Percentiles rank a stretch among this genome's conserved stretches.
These are phyloP conservation scores for Curvularia sp. DNA, from an alignment of 2,329 filamentous ascomycete genomes.

Conservation along the genomic window DNA sequence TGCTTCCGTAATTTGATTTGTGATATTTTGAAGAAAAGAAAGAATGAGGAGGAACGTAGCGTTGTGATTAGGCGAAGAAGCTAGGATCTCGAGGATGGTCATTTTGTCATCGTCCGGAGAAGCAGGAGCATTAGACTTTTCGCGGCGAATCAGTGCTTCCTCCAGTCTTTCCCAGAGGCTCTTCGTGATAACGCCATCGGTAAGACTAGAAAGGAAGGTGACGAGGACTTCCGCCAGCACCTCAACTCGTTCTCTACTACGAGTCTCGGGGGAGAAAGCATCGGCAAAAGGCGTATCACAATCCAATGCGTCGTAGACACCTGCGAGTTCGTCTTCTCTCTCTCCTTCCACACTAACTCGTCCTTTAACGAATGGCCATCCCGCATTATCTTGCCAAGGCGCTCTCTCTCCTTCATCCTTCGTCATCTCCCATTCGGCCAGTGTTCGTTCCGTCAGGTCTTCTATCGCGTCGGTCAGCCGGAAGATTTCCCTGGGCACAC, in stretches of 20 bases:
- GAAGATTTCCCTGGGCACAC: conserved; percentile 88
- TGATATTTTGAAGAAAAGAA: conserved; percentile 71
- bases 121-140: conserved; percentile 55
- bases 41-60: conserved; percentile 89
- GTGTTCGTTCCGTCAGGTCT: conserved; percentile 63
- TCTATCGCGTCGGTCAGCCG: conserved; percentile 83
- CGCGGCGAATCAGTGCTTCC: conserved; percentile 36
- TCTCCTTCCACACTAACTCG: conserved; percentile 51
- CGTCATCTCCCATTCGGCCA: conserved; percentile 70
- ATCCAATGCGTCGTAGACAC: conserved; percentile 73
- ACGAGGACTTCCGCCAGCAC: conserved; percentile 74
- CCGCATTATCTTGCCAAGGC: conserved; percentile 62
- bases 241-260: conserved; percentile 75
- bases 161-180: conserved; percentile 66
- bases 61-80: conserved; percentile 74
- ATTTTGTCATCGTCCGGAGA: conserved; percentile 63
- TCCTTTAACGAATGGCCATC: conserved; percentile 65
- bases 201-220: conserved; percentile 75
- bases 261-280: conserved; percentile 64
- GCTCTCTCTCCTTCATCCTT: conserved; percentile 50
- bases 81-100: conserved; percentile 75
- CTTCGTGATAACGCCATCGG: conserved; percentile 78
- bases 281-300: conserved; percentile 68
- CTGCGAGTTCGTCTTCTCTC: conserved; percentile 54
- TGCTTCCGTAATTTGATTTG: conserved; percentile 59